Evolutionary conservation across 2,329 filamentous ascomycete species (phyloP).

Genomic region (Stemphylium beticola): DNA sequence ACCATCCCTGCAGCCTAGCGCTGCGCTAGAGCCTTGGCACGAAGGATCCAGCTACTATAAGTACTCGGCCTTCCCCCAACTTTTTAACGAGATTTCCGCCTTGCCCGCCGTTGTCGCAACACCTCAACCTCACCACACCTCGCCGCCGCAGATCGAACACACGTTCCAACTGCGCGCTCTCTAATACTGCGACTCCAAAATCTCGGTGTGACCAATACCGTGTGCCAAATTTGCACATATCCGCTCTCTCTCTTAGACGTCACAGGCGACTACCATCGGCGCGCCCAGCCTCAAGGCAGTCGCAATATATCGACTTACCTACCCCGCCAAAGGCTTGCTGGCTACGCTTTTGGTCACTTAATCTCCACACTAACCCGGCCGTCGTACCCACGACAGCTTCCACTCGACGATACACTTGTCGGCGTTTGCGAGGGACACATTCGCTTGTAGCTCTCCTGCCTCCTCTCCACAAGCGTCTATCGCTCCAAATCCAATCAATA

Average conservation of each 20-base stretch:
- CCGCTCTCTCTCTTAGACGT: constrained; percentile 40
- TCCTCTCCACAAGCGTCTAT: constrained; percentile 46
- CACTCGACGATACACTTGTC: constrained; percentile 44
- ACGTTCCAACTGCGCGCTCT: constrained; percentile 39
- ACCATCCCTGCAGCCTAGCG: constrained; percentile 14
- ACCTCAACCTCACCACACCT: constrained; percentile 31
- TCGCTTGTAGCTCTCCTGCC: constrained; percentile 95
- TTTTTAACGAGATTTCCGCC: constrained; percentile 38
- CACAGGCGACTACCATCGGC: constrained; percentile 34
- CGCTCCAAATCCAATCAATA: constrained; percentile 37
- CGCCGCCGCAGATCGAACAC: constrained; percentile 37
- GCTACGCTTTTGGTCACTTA: constrained; percentile 50
- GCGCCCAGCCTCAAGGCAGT: constrained; percentile 15
- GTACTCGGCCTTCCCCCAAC: constrained; percentile 28
- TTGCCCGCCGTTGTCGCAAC: constrained; percentile 37
- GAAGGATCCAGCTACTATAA: constrained; percentile 30
- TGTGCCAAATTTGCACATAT: constrained; percentile 36
- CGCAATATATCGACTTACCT: constrained; percentile 29
- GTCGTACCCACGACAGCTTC: constrained; percentile 34
- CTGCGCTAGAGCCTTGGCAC: constrained; percentile 15
- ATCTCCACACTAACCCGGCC: constrained; percentile 32
- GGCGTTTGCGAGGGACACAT: constrained; percentile 84
- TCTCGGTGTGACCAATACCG: constrained; percentile 2
- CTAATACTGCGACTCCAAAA: constrained; percentile 37
- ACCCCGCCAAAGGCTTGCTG: constrained; percentile 51